Base-by-base conservation (phyloP, 177 flowering plant species). In the Vitis hybrid region DNA sequence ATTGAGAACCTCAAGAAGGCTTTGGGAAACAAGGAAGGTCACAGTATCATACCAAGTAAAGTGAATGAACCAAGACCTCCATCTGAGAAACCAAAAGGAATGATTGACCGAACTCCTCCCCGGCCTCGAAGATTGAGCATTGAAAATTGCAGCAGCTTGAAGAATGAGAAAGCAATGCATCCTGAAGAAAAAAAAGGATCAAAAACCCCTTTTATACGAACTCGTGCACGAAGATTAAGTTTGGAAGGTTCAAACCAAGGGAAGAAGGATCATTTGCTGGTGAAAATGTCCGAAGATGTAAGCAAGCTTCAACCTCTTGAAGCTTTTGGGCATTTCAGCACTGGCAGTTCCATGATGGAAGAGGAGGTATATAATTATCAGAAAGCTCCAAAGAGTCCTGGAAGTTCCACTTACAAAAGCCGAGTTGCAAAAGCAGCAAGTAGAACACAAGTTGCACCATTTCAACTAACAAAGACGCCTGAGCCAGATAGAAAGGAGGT, bases 1-100 rank as follows among this genome's bases (percentile, higher is more conserved):
- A 76, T 94, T 69, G 96, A 91, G 71, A 81, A 57, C 76, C 90
- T 92, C 3, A 88, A 87, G 77, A 87, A 79, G 76, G 88, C 88
- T 60, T 73, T 92, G 77, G 85, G 79, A 62, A 81, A 76, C 65
- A 88, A 82, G 78, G 87, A 85, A 71, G 75, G 69, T 39, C 71
- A 69, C 60, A 78, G 66, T 45, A 31, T 49, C 19, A 69, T 57
- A 34, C 18, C 65, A 14, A 65, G 60, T 55, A 73, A 71, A 66
- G 57, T 31, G 2, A 78, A 63, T 72, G 78, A 78, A 16, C 14
- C 59, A 16, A 73, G 63, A 75, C 69, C 81, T 1, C 77, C 79
- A 3, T 29, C 2, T 48, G 70, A 66, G 55, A 75, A 71, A 19
- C 65, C 71, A 34, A 72, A 52, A 54, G 13, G 48, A 60, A 31